Conservation (phyloP, 108 stramenopile genomes). For the Skeletonema grethae region DNA sequence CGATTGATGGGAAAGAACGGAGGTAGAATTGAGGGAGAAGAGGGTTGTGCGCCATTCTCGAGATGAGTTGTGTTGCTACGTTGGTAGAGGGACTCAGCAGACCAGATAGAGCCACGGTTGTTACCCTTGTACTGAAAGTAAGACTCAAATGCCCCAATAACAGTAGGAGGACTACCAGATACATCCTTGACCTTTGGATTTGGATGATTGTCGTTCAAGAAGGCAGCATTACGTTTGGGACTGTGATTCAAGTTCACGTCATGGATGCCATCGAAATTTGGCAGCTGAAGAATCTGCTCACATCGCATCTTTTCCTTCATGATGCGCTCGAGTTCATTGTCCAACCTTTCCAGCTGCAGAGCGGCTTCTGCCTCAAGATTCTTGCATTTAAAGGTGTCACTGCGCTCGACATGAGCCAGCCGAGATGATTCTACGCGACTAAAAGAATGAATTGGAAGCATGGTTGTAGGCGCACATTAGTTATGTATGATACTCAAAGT, state of each 20-base stretch:
- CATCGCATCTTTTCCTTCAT: not conserved
- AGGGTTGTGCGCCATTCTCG: not conserved
- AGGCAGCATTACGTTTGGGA: not conserved
- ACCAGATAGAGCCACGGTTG: not conserved
- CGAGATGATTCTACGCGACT: not conserved
- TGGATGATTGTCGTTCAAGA: not conserved
- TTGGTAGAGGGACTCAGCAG: not conserved
- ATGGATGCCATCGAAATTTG: not conserved
- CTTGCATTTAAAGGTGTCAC: not conserved
- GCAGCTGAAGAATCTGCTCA: not conserved
- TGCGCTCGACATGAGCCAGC: not conserved
- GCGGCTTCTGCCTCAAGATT: not conserved
- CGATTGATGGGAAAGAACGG: not conserved
- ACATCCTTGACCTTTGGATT: too few relatives aligned
- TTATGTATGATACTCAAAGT: not conserved
- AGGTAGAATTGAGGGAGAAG: not conserved
- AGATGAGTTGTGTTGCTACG: too few relatives aligned
- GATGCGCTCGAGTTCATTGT: not conserved
- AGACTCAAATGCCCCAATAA: not conserved
- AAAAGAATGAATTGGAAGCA: not conserved
- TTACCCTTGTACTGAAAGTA: not conserved
- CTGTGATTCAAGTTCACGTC: not conserved
- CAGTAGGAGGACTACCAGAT: not conserved
- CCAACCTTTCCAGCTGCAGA: not conserved
- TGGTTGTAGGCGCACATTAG: not conserved